phyloP scores from a whole-genome alignment of 1,284 basidiomycete genomes.

The Fomes fomentarius region DNA sequence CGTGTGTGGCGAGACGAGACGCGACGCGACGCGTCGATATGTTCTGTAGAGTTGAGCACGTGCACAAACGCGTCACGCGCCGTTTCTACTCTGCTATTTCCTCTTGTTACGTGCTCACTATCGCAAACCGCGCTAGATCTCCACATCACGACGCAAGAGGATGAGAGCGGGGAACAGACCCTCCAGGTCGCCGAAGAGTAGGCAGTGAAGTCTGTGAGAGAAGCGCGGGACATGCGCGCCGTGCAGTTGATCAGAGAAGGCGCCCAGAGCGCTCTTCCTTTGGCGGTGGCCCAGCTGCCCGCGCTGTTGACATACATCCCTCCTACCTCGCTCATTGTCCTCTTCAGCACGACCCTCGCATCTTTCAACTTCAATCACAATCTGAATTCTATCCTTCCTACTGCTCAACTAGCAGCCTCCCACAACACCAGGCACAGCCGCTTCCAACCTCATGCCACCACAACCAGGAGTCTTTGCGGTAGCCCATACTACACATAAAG shows the following conservation, averaged over 20 bases:
- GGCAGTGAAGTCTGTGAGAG: background rate
- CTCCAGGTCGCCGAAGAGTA: background rate
- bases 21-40: conserved; percentile 19
- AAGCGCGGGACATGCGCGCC: background rate
- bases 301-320: background rate
- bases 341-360: background rate
- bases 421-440: background rate
- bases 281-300: conserved; percentile 8
- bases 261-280: conserved; percentile 1
- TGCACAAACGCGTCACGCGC: background rate
- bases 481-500: conserved; percentile 47
- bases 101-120: no score
- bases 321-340: background rate
- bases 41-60: background rate
- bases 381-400: background rate
- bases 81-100: background rate
- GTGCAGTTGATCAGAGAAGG: conserved; percentile 1
- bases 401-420: background rate
- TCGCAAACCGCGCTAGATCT: no score
- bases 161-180: no score
- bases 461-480: conserved; percentile 57
- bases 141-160: no score
- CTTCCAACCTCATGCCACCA: conserved; percentile 44
- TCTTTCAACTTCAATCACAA: background rate
- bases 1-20: conserved; percentile 15